These are phyloP conservation scores for Brasenia schreberi DNA, from an alignment of 164 flowering plant genomes.

Conservation along the genomic window DNA sequence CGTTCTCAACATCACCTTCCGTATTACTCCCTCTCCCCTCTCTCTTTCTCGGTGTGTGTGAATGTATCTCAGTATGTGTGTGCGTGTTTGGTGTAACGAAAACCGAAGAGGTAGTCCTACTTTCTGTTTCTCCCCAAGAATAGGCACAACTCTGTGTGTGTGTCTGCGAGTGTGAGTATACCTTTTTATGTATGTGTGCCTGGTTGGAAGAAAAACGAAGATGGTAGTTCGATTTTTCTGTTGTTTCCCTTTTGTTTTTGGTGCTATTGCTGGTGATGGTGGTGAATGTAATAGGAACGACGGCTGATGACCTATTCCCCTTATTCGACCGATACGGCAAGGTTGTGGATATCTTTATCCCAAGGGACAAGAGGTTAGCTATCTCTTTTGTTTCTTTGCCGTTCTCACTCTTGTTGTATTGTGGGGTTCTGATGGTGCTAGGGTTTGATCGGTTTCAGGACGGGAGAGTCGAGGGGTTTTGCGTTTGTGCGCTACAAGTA, in stretches of 20 bases:
- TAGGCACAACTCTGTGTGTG: too few species aligned
- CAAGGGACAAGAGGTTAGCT: slow-evolving; percentile 52
- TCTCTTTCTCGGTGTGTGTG: neutral
- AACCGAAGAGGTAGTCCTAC: neutral
- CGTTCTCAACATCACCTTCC: slow-evolving; percentile 96
- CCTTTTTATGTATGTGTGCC: too few species aligned
- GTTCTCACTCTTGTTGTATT: neutral
- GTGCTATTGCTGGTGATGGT: neutral
- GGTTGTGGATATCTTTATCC: slow-evolving; percentile 93
- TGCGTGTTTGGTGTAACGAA: neutral
- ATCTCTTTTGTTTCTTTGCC: neutral
- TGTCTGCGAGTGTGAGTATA: too few species aligned
- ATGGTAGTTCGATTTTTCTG: neutral
- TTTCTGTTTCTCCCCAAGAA: neutral
- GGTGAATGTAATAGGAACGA: slow-evolving; percentile 43
- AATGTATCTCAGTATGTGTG: neutral
- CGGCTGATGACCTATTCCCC: slow-evolving; percentile 90
- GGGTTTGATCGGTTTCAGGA: slow-evolving; percentile 18
- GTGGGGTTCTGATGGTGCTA: neutral
- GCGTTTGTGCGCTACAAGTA: slow-evolving; percentile 73
- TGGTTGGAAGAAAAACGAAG: too few species aligned
- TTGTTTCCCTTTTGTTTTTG: neutral
- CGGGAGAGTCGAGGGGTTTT: slow-evolving; percentile 74
- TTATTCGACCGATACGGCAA: slow-evolving; percentile 86
- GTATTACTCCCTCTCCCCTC: slow-evolving; percentile 21